These are phyloP conservation scores for Adansonia gregorii DNA, from an alignment of 441 rosid species.

Conservation along the genomic window DNA sequence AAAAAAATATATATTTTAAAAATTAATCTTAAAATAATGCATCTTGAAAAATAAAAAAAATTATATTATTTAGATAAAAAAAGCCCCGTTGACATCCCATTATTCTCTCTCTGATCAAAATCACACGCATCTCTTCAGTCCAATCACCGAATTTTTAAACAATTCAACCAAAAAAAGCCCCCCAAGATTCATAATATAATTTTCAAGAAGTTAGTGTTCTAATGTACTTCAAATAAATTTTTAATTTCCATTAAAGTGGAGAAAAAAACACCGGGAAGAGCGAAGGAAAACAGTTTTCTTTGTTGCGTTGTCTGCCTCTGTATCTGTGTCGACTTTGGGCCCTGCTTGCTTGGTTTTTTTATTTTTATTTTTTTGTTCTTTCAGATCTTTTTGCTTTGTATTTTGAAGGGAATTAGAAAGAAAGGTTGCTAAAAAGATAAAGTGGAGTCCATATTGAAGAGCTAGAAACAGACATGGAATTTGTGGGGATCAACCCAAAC, in stretches of 20 bases:
- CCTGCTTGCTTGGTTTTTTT: constrained; percentile 47
- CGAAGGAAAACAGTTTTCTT: constrained; percentile 23
- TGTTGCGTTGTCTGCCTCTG: constrained; percentile 49
- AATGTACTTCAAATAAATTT: not conserved
- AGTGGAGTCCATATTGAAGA: constrained; percentile 25
- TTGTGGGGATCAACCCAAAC: constrained; percentile 49
- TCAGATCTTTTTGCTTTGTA: constrained; percentile 16
- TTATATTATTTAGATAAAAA: too few relatives aligned
- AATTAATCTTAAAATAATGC: too few relatives aligned
- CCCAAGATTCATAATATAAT: not conserved
- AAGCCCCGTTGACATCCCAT: constrained; percentile 26
- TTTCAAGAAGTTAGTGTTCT: too few relatives aligned
- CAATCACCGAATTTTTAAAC: constrained; percentile 39
- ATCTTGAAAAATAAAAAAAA: not conserved
- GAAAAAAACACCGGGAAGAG: too few relatives aligned
- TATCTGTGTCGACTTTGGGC: constrained; percentile 57
- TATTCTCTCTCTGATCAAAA: constrained; percentile 28
- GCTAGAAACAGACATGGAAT: constrained; percentile 36
- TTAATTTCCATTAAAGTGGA: not conserved
- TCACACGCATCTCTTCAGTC: constrained; percentile 27
- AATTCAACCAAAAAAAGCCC: not conserved
- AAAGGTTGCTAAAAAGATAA: too few relatives aligned
- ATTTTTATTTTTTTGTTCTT: not conserved
- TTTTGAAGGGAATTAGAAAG: not conserved
- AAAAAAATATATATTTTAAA: too few relatives aligned